A percentile compares a stretch with the other conserved stretches of the same genome.
Conservation (phyloP, 495 filamentous ascomycete genomes). For the Rhypophila decipiens region DNA sequence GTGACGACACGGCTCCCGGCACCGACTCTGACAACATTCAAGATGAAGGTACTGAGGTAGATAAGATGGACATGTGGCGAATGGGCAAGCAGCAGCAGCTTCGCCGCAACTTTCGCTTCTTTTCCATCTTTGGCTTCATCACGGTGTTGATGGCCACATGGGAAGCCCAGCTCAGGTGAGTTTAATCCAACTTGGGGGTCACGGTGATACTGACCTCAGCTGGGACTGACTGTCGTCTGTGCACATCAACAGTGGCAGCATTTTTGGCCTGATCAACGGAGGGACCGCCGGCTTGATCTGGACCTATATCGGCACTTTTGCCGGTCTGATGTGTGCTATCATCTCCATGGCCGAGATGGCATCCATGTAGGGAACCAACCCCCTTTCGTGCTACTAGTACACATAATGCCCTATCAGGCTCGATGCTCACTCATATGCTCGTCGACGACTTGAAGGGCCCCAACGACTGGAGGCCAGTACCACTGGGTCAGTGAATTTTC, state of each 20-base stretch:
- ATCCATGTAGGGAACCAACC: conserved; percentile 11
- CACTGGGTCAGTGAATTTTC: conserved; percentile 56
- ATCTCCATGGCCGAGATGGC: conserved; percentile 23
- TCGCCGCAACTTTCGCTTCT: conserved; percentile 36
- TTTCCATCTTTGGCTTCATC: conserved; percentile 42
- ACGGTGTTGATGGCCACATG: conserved; percentile 44
- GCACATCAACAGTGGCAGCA: background rate
- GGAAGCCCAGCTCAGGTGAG: conserved; percentile 31
- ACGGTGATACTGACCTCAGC: background rate
- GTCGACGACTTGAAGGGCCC: conserved; percentile 9
- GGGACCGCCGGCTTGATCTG: conserved; percentile 25
- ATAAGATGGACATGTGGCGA: conserved; percentile 5
- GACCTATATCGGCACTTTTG: conserved; percentile 21
- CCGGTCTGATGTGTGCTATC: conserved; percentile 19
- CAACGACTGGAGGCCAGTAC: conserved; percentile 30
- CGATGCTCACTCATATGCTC: background rate
- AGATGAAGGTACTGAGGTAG: background rate
- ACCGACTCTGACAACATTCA: background rate
- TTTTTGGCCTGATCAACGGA: conserved; percentile 21
- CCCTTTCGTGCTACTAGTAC: background rate
- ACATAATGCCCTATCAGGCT: background rate
- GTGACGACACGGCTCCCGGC: background rate
- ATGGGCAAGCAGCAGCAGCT: conserved; percentile 11
- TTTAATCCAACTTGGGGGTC: background rate
- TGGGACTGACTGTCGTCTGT: too few species aligned